phyloP scores from a whole-genome alignment of 139 green algal genomes.

The Spirogloea muscicola region DNA sequence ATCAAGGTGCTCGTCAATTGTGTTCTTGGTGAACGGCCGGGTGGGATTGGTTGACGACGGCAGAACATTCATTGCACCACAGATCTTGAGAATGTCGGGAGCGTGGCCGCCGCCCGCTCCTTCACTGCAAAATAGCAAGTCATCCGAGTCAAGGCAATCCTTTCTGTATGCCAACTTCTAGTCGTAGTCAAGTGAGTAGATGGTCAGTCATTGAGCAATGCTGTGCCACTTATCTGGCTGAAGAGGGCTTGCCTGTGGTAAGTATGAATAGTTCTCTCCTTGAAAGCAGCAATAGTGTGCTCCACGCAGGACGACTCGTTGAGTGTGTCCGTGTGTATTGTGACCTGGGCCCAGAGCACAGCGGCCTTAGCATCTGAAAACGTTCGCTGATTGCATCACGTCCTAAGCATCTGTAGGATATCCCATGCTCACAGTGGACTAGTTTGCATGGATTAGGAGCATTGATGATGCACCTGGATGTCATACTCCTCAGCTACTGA shows the following conservation, averaged over 20 bases:
- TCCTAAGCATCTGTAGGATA: no score
- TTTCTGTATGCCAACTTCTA: no score
- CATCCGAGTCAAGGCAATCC: no score
- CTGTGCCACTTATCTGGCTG: no score
- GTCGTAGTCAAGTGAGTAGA: no score
- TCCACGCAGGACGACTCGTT: constrained; percentile 50
- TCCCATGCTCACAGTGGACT: no score
- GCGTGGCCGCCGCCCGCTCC: constrained; percentile 50
- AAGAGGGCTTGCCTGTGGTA: no score
- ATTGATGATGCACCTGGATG: constrained; percentile 29
- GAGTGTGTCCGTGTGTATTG: constrained; percentile 53
- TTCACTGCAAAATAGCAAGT: constrained; percentile 31
- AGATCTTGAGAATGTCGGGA: constrained; percentile 50
- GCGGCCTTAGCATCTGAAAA: no score
- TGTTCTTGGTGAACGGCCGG: constrained; percentile 51
- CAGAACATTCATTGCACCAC: constrained; percentile 40
- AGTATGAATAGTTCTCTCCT: constrained; percentile 48
- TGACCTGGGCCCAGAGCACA: constrained; percentile 48
- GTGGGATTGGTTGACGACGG: constrained; percentile 51
- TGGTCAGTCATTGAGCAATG: no score
- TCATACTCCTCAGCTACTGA: constrained; percentile 47
- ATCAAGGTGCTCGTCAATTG: constrained; percentile 54
- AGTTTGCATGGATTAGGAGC: no score
- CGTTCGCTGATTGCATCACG: no score
- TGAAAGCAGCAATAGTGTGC: constrained; percentile 44